These are phyloP conservation scores for Pulveroboletus sp. DNA, from an alignment of 768 basidiomycete genomes.

Conservation along the genomic window DNA sequence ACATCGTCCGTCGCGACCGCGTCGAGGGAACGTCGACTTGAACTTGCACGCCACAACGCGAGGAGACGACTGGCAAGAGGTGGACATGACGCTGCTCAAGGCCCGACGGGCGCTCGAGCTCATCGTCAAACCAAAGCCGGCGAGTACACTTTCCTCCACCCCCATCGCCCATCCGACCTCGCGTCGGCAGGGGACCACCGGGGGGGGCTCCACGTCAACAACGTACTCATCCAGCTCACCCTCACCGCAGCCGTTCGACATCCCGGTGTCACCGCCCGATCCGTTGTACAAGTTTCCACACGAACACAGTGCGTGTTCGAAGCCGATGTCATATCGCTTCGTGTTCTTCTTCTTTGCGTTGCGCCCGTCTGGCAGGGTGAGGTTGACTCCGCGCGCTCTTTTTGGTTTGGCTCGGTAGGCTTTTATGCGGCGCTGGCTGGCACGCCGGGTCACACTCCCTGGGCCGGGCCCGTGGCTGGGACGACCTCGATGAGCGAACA, in stretches of 20 bases:
- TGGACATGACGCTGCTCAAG: conserved; percentile 10
- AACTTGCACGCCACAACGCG: background rate
- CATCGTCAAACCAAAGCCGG: conserved; percentile 29
- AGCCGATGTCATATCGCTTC: too few species aligned
- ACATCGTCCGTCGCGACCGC: background rate
- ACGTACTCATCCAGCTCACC: background rate
- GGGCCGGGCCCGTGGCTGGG: background rate
- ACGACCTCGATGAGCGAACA: background rate
- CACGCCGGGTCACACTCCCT: conserved; percentile 16
- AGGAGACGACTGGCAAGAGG: background rate
- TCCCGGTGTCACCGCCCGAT: conserved; percentile 24
- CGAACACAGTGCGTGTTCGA: conserved; percentile 13
- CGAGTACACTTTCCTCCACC: conserved; percentile 6
- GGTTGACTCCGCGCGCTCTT: background rate
- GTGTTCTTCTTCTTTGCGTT: background rate
- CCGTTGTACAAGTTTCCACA: conserved; percentile 25
- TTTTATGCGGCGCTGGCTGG: conserved; percentile 21
- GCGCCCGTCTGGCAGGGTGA: too few species aligned
- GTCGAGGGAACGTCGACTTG: background rate
- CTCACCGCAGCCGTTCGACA: conserved; percentile 19
- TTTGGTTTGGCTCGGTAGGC: conserved; percentile 4
- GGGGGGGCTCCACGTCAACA: background rate
- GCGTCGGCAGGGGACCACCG: too few species aligned
- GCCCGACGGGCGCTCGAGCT: conserved; percentile 17
- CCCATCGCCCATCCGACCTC: background rate